Base-by-base conservation (phyloP, 1,284 basidiomycete species). In the Ustilago shanxiensis region DNA sequence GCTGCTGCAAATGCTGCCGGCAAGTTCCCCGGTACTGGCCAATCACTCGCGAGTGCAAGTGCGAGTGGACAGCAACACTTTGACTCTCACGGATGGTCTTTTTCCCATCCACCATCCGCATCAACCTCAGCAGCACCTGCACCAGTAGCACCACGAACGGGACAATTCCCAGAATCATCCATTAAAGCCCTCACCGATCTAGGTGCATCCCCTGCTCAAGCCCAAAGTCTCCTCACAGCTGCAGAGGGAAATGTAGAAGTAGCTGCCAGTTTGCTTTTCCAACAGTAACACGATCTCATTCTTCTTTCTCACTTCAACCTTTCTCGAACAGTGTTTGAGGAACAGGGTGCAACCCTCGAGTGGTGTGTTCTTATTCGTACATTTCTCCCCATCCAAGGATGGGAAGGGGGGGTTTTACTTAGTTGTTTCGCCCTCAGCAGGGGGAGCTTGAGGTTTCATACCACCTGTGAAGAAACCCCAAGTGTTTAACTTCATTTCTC, bases 241-340 rank as follows among this genome's bases (percentile, higher is more conserved):
- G 90, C 93, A 1, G 91, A 90, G 1, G 95, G 95, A 1, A 94
- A 96, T 82, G 88, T 95, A 7, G 94, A 98, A 70, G 88, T 93
- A 20, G 95, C 95, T 3, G 95, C 93, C 4, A 94, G 93, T 37
- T 87, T 96, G 86, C 86, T 97, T 56, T 98, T 98, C 85, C 80
- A 82, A 45, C 77, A 81, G 29, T 81, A 64, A 59, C 5, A 37
- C 16, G 20, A 20, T 28, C 50, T 29, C 22, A 20, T 35, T 35
- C 35, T 3, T 11, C 35, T 3, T 10, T 26, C 18, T 37, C 5
- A 35, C 2, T 11, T 11, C 14, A 16, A 53, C 33, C n/a, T n/a
- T n/a, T n/a, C n/a, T n/a, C n/a, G n/a, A n/a, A n/a, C n/a, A n/a
- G n/a, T n/a, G n/a, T n/a, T n/a, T n/a, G n/a, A n/a, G n/a, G n/a